phyloP scores from a whole-genome alignment of 306 rosid species.

The Bauhinia variegata region DNA sequence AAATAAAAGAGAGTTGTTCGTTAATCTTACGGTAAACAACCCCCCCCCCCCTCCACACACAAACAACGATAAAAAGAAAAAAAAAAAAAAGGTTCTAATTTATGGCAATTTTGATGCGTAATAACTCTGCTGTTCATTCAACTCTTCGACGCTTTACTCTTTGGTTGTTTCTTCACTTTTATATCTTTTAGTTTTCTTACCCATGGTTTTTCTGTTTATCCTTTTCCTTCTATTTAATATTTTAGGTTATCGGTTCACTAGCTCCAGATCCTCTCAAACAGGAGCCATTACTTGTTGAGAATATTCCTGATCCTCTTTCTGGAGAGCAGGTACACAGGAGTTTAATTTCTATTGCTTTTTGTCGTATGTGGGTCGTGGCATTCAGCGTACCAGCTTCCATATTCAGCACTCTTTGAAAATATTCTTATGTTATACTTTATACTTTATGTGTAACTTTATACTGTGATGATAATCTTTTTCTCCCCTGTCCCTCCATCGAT shows the following conservation, averaged over 20 bases:
- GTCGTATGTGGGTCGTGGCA: slow-evolving; percentile 4
- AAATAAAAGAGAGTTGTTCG: not conserved
- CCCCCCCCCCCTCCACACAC: not conserved
- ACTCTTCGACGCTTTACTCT: not conserved
- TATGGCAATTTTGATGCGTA: not conserved
- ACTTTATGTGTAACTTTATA: not conserved
- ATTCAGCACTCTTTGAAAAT: not conserved
- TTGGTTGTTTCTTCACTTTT: not conserved
- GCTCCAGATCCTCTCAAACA: slow-evolving; percentile 69
- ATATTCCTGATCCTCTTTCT: slow-evolving; percentile 78
- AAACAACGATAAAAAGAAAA: no score
- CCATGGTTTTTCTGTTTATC: slow-evolving; percentile 11
- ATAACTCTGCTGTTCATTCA: not conserved
- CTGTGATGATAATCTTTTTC: not conserved
- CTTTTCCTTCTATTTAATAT: slow-evolving; percentile 29
- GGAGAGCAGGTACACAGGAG: slow-evolving; percentile 84
- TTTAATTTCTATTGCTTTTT: slow-evolving; percentile 8
- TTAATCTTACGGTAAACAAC: slow-evolving; percentile 1
- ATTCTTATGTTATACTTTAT: not conserved
- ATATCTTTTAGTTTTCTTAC: not conserved
- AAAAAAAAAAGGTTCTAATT: no score
- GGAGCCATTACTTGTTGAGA: slow-evolving; percentile 82
- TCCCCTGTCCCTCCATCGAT: no score
- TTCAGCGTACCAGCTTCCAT: slow-evolving; percentile 13
- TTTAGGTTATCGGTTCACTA: slow-evolving; percentile 61